Evolutionary conservation across 208 protist species (phyloP).

Genomic region (Crithidia acanthocephali): DNA sequence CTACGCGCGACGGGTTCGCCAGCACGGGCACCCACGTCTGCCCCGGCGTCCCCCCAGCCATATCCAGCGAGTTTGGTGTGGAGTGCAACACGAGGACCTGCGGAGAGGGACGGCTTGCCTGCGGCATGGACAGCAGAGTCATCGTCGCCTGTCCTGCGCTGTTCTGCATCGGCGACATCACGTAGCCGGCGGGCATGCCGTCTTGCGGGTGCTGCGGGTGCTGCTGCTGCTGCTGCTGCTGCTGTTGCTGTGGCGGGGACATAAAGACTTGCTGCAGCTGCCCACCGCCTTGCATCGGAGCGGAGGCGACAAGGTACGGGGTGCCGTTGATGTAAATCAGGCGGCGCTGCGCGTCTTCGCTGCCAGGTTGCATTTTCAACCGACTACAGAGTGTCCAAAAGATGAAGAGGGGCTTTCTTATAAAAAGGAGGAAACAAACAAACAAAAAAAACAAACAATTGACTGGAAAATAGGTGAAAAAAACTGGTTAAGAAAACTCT

Average conservation of each 20-base stretch:
- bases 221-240: neutral
- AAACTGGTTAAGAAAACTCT: too few relatives aligned
- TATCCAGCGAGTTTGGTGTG: neutral
- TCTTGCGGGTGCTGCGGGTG: slow-evolving; percentile 7
- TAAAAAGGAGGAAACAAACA: neutral
- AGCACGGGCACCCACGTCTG: slow-evolving; percentile 15
- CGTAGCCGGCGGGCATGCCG: neutral
- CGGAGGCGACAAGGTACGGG: slow-evolving; percentile 1
- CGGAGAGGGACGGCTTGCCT: neutral
- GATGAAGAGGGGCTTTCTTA: neutral
- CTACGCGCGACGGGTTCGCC: neutral
- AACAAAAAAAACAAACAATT: neutral
- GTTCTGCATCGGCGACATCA: neutral
- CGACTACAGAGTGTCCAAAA: neutral
- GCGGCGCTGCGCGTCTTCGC: neutral
- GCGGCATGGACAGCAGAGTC: neutral
- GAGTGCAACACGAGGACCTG: slow-evolving; percentile 1
- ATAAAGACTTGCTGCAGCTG: slow-evolving; percentile 7
- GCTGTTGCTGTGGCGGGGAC: neutral
- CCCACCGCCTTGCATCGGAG: neutral
- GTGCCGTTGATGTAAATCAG: slow-evolving; percentile 13
- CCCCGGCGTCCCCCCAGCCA: neutral
- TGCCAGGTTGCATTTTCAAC: neutral
- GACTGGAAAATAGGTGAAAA: too few relatives aligned
- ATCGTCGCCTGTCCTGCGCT: neutral